Evolutionary conservation across 345 rosid species (phyloP).

Genomic region (Eucalyptus erythrocorys): DNA sequence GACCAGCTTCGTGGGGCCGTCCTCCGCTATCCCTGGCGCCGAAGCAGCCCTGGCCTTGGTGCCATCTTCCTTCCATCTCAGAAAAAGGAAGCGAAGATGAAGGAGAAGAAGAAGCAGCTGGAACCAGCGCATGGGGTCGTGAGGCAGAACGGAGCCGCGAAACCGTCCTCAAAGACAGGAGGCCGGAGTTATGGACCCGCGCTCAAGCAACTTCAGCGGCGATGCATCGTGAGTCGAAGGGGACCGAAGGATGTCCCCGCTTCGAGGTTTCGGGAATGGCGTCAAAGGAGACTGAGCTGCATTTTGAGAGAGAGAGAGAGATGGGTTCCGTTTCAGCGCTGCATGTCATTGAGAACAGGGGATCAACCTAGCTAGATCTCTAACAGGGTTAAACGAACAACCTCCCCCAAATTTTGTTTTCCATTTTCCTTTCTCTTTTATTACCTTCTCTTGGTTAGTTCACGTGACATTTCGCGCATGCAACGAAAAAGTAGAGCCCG

Average conservation of each 20-base stretch:
- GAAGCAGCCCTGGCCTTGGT: not conserved
- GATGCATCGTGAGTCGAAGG: not conserved
- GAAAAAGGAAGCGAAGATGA: not conserved
- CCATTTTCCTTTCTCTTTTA: not conserved
- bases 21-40: not conserved
- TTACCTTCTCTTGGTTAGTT: not conserved
- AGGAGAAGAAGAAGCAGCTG: not conserved
- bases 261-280: not conserved
- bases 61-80: not conserved
- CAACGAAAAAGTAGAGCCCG: not conserved
- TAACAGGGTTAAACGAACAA: not conserved
- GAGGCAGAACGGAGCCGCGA: not conserved
- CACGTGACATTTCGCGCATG: not conserved
- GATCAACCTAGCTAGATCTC: not conserved
- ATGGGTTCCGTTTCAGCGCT: not conserved
- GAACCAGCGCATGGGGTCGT: not conserved
- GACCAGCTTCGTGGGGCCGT: not conserved
- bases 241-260: not conserved
- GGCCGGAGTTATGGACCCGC: not conserved
- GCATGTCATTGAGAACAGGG: not conserved
- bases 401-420: not conserved
- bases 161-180: not conserved
- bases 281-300: conserved; percentile 2
- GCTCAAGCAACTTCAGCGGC: not conserved
- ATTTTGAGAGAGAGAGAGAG: not conserved